Evolutionary conservation across 2,329 filamentous ascomycete genomes (phyloP).

Genomic region (Penicillium sp.): DNA sequence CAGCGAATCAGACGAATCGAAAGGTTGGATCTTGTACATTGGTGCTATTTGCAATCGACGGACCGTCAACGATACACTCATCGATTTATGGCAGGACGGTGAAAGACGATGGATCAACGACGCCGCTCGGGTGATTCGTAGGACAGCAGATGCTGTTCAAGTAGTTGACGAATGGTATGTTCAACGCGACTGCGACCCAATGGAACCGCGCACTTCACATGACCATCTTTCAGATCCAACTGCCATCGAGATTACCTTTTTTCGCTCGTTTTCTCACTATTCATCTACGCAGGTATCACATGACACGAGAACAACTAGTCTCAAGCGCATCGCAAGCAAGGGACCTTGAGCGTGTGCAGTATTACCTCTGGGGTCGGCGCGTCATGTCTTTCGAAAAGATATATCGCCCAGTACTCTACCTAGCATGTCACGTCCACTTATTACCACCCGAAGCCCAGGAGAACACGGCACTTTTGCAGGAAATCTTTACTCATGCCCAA

Average conservation of each 20-base stretch:
- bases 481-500: constrained; percentile 14
- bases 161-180: constrained; percentile 18
- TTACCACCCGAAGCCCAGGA: constrained; percentile 14
- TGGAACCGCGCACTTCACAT: no score
- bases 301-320: constrained; percentile 6
- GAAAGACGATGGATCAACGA: constrained; percentile 17
- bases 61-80: constrained; percentile 19
- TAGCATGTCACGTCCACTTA: constrained; percentile 17
- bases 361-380: constrained; percentile 13
- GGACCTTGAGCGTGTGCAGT: constrained; percentile 10
- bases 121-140: constrained; percentile 10
- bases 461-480: constrained; percentile 3
- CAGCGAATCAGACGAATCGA: constrained; percentile 16
- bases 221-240: no score
- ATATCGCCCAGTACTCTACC: constrained; percentile 18
- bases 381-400: constrained; percentile 15
- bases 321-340: constrained; percentile 3
- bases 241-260: not conserved
- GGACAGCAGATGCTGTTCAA: constrained; percentile 10
- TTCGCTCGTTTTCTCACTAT: not conserved
- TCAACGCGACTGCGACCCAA: not conserved
- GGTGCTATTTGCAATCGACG: constrained; percentile 20
- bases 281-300: constrained; percentile 13
- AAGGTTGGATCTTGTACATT: constrained; percentile 20
- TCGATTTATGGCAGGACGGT: constrained; percentile 18